A percentile compares a stretch with the other conserved stretches of the same genome.
phyloP scores from a whole-genome alignment of 1,139 yeast genomes.

The Candida labiduridarum region DNA sequence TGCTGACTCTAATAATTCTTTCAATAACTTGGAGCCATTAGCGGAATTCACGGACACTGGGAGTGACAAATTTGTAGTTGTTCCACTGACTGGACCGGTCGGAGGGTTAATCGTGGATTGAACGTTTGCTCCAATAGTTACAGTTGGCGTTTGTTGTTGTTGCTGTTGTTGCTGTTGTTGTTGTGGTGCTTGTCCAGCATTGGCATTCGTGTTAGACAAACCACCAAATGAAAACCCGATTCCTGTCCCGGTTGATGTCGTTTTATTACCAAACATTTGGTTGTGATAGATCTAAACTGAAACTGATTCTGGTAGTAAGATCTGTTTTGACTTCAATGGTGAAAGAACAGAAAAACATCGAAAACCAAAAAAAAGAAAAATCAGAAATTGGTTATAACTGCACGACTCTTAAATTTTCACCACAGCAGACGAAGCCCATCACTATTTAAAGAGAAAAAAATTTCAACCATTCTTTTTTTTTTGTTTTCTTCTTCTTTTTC shows the following conservation, averaged over 20 bases:
- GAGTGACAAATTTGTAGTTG: conserved; percentile 10
- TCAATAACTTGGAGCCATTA: conserved; percentile 30
- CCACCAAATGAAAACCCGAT: conserved; percentile 17
- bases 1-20: conserved; percentile 73
- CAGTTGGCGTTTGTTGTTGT: conserved; percentile 7
- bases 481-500: conserved; percentile 5
- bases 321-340: neutral
- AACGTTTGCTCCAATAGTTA: conserved; percentile 10
- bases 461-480: conserved; percentile 3
- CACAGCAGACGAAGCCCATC: conserved; percentile 5
- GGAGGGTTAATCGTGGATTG: conserved; percentile 11
- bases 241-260: conserved; percentile 12
- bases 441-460: conserved; percentile 4
- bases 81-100: conserved; percentile 9
- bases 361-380: neutral
- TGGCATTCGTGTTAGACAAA: conserved; percentile 9
- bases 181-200: conserved; percentile 5
- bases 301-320: neutral
- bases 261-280: conserved; percentile 19
- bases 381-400: neutral
- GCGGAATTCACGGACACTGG: conserved; percentile 13
- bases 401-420: neutral
- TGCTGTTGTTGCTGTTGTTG: conserved; percentile 10
- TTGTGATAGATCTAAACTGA: neutral
- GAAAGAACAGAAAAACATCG: conserved; percentile 3